phyloP scores from a whole-genome alignment of 768 basidiomycete species.

The Lactifluus volemus region DNA sequence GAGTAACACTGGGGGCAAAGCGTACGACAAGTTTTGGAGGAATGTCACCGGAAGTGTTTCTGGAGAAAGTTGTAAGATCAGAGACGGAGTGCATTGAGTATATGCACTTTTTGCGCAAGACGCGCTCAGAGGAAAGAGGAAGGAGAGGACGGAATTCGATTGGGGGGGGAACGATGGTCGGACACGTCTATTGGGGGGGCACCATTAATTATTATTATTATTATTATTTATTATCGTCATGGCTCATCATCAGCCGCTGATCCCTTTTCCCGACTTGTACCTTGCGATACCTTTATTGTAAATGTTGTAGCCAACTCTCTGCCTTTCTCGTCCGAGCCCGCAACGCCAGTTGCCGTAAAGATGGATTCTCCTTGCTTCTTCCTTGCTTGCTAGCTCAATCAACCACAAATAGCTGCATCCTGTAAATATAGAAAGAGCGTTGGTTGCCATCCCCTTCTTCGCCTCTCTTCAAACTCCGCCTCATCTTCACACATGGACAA shows the following conservation, averaged over 20 bases:
- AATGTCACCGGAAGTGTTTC: conserved; percentile 77
- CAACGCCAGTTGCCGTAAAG: not conserved
- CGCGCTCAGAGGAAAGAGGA: not conserved
- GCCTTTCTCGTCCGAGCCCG: not conserved
- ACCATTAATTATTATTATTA: not conserved
- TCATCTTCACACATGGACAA: conserved; percentile 8
- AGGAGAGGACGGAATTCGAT: no score
- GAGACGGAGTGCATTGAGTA: conserved; percentile 67
- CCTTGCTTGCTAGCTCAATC: no score
- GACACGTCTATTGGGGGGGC: not conserved
- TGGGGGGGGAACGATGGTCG: not conserved
- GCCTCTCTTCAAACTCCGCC: no score
- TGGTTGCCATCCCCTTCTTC: no score
- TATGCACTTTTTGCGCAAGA: not conserved
- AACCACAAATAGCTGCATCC: no score
- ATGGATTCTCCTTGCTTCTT: no score
- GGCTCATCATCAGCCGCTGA: no score
- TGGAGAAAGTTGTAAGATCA: conserved; percentile 80
- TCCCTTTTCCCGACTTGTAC: no score
- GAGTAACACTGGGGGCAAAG: conserved; percentile 11
- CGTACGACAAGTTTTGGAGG: conserved; percentile 83
- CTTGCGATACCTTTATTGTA: no score
- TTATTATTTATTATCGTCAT: not conserved
- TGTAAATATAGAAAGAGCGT: no score
- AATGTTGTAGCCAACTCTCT: not conserved